phyloP scores from a whole-genome alignment of 768 basidiomycete genomes.

The Amanita thiersii region DNA sequence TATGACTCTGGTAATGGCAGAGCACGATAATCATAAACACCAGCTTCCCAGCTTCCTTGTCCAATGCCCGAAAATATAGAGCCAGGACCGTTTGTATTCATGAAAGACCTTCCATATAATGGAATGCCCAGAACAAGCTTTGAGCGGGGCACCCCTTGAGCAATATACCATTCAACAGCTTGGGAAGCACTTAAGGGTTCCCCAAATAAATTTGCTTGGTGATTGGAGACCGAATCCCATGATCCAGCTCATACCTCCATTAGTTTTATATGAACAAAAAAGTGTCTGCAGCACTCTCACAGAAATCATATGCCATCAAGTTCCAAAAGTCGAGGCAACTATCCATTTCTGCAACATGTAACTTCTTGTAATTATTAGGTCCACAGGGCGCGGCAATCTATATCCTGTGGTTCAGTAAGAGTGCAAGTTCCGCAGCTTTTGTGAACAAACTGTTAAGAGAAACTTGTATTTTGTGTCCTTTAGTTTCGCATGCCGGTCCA shows the following conservation, averaged over 20 bases:
- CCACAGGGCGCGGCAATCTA: conserved; percentile 94
- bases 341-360: conserved; percentile 81
- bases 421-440: not conserved
- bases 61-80: conserved; percentile 75
- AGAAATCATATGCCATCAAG: conserved; percentile 89
- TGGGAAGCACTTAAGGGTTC: conserved; percentile 54
- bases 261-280: not conserved
- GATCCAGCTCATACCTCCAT: conserved; percentile 48
- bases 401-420: conserved; percentile 3
- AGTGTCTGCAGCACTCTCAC: too few relatives aligned
- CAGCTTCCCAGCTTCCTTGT: conserved; percentile 84
- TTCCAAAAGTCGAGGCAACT: conserved; percentile 92
- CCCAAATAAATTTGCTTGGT: conserved; percentile 84
- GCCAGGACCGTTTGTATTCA: conserved; percentile 78
- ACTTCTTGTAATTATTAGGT: conserved; percentile 71
- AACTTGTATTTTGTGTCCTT: conserved; percentile 56
- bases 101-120: conserved; percentile 88
- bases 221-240: conserved; percentile 62
- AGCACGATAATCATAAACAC: conserved; percentile 89
- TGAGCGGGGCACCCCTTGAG: conserved; percentile 60
- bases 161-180: conserved; percentile 63
- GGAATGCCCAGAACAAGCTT: conserved; percentile 92
- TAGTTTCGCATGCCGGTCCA: conserved; percentile 65
- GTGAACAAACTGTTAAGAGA: conserved; percentile 56
- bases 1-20: conserved; percentile 73